Evolutionary conservation across 2,329 filamentous ascomycete genomes (phyloP).

Genomic region (Curvularia lunata): DNA sequence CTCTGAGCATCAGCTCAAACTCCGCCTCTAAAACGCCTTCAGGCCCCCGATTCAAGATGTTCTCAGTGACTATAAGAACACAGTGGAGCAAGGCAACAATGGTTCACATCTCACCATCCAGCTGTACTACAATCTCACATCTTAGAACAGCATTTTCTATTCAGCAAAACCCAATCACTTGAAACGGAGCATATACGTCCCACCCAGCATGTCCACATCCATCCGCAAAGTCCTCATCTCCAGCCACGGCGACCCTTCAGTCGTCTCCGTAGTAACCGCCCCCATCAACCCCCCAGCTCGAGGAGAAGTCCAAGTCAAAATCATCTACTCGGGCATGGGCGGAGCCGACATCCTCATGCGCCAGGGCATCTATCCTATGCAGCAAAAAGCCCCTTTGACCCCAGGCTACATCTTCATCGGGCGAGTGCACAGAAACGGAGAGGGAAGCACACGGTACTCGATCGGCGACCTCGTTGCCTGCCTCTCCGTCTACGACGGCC

Average conservation of each 20-base stretch:
- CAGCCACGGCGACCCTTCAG: neutral
- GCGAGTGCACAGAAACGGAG: slow-evolving; percentile 38
- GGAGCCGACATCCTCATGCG: slow-evolving; percentile 60
- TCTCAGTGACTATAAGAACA: neutral
- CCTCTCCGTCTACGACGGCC: neutral
- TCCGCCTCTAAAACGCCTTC: neutral
- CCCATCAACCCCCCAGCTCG: slow-evolving; percentile 51
- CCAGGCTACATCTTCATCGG: slow-evolving; percentile 60
- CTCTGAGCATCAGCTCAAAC: neutral
- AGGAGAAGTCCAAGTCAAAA: slow-evolving; percentile 56
- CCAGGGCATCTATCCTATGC: slow-evolving; percentile 56
- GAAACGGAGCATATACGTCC: neutral
- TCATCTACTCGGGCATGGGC: slow-evolving; percentile 57
- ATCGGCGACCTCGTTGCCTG: neutral
- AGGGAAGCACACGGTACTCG: neutral
- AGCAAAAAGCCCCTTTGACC: slow-evolving; percentile 55
- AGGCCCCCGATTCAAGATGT: neutral
- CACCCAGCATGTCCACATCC: neutral
- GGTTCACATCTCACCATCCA: neutral
- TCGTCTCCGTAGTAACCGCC: slow-evolving; percentile 36
- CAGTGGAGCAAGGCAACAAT: neutral
- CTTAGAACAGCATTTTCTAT: neutral
- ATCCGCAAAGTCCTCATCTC: slow-evolving; percentile 2
- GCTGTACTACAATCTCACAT: neutral
- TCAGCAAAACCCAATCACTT: neutral